These are phyloP conservation scores for Penicillium sp. DNA, from an alignment of 2,329 filamentous ascomycete species.

Conservation along the genomic window DNA sequence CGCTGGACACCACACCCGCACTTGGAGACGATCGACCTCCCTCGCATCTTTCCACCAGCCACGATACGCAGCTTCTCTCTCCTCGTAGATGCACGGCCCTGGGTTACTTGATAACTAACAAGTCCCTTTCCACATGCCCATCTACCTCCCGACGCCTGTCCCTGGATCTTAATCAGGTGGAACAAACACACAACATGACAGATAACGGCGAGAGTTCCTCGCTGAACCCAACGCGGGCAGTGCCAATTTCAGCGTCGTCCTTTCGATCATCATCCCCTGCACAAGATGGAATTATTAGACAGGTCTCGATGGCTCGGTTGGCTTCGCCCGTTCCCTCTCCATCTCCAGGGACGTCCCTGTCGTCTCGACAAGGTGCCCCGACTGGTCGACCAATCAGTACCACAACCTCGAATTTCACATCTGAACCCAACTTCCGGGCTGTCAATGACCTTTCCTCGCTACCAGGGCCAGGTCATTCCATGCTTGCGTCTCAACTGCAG, in stretches of 20 bases:
- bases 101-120: not conserved
- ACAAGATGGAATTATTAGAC: conserved; percentile 47
- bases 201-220: conserved; percentile 41
- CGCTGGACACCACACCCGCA: conserved; percentile 9
- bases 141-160: not conserved
- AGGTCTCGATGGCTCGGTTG: conserved; percentile 55
- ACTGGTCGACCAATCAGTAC: conserved; percentile 27
- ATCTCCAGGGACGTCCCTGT: conserved; percentile 28
- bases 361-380: conserved; percentile 43
- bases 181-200: conserved; percentile 23
- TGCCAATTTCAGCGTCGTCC: conserved; percentile 34
- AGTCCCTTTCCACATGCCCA: not conserved
- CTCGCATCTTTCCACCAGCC: not conserved
- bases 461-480: conserved; percentile 79
- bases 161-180: not conserved
- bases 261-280: conserved; percentile 38
- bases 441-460: conserved; percentile 58
- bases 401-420: conserved; percentile 43
- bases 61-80: not conserved
- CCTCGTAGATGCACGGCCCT: not conserved
- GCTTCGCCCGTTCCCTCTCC: conserved; percentile 57
- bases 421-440: conserved; percentile 64
- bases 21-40: conserved; percentile 14
- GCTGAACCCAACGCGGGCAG: conserved; percentile 30
- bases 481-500: conserved; percentile 82